Evolutionary conservation across 2,329 filamentous ascomycete genomes (phyloP), one percentile per base, ranked within the genome.

Genomic region (Penicillium freii): DNA sequence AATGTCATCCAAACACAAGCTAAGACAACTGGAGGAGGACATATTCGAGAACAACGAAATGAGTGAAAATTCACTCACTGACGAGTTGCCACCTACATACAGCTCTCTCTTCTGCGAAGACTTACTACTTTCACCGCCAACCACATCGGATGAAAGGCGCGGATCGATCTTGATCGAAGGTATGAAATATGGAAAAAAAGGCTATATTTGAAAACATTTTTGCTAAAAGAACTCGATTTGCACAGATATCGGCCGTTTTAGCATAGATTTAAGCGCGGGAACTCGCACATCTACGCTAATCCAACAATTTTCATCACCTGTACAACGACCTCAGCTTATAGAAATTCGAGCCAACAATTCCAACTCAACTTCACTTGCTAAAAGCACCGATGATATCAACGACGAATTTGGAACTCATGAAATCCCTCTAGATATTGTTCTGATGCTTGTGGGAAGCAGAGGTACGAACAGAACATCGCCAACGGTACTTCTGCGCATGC

Each of bases 361-460:
- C 5, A 23, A 11, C 7, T 19, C 34, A 38, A 10, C 7, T 42
- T 42, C 6, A 42, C 39, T 5, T 42, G 3, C 13, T 19, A 13
- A 15, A 42, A 7, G 3, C 5, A 23, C 39, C 11, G 39, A 23
- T 21, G 6, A 23, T 42, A 11, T 42, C 5, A 42, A 21, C 1
- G 4, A 5, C 5, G 4, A 5, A 29, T 5, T 6, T 9, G 43
- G 27, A 47, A 42, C 8, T 5, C 11, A 51, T 11, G 15, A 19
- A n/a, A 39, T 58, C 11, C 13, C 27, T 11, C 19, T 58, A 8
- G 51, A 58, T 51, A 51, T 58, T 15, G 5, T 58, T 31, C 27
- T 58, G 17, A 55, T 58, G 56, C 56, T 58, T 8, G 45, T 58
- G 5, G 56, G 56, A 39, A 58, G 40, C 36, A 54, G 56, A 58